A percentile compares a stretch with the other conserved stretches of the same genome.
Conservation (phyloP, 345 rosid species). For the Eucalyptus guilfoylei region DNA sequence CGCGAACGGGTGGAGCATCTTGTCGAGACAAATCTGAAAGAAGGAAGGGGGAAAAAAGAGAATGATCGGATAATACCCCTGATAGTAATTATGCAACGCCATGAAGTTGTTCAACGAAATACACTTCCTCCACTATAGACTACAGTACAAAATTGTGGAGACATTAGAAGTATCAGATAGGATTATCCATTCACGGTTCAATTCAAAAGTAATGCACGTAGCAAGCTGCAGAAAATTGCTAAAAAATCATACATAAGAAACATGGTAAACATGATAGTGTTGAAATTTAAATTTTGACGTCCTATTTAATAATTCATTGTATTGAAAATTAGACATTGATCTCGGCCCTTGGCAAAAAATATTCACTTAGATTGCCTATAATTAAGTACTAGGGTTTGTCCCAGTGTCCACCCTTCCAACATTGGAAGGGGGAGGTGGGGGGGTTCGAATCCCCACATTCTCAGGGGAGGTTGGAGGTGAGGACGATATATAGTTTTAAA, state of each 20-base stretch:
- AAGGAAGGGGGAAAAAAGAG: background rate
- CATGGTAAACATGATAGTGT: background rate
- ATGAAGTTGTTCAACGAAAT: conserved; percentile 62
- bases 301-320: too few relatives aligned
- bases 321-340: too few relatives aligned
- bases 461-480: too few relatives aligned
- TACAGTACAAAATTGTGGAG: background rate
- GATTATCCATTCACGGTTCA: background rate
- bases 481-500: too few relatives aligned
- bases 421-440: too few relatives aligned
- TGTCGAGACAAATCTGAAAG: background rate
- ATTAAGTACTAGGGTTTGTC: too few relatives aligned
- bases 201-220: background rate
- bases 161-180: background rate
- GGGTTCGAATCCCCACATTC: too few relatives aligned
- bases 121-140: conserved; percentile 62
- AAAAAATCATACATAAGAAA: background rate
- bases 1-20: background rate
- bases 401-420: too few relatives aligned
- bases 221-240: background rate
- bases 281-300: too few relatives aligned
- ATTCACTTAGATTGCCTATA: too few relatives aligned
- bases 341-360: too few relatives aligned
- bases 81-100: conserved; percentile 78
- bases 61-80: conserved; percentile 17